Evolutionary conservation across 345 rosid genomes (phyloP), one percentile per base, ranked within the genome.

Genomic region (Brassica carinata): DNA sequence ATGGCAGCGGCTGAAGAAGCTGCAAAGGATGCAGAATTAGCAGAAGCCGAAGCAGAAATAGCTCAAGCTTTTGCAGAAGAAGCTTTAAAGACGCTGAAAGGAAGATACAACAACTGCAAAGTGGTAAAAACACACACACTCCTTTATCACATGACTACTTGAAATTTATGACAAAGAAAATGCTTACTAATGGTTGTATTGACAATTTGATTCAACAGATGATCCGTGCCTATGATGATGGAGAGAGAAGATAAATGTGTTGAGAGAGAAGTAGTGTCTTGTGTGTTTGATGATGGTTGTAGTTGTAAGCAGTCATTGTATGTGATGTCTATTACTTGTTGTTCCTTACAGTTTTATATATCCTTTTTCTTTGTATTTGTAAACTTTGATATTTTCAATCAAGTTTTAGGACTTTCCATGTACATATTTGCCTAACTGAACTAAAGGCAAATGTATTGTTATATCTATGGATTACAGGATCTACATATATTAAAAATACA

Each of bases 1-100:
- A 89, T 92, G 59, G 94, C 92, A 5, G 97, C 84, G 74, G 99
- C 99, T 66, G 98, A 94, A 77, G 95, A 88, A 87, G 99, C 99
- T 80, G 94, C 92, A 8, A 94, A 87, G 74, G 99, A 94, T 78
- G 98, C 99, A 4, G 97, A 96, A 79, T 87, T 83, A 70, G 97
- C 97, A 8, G 99, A 96, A 82, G 98, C 97, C 14, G 91, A 92
- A 77, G 99, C 97, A 17, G 97, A 91, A 81, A 95, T 87, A 48
- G 99, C 98, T 66, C 89, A 88, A 81, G 98, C 97, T 84, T 90
- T 89, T 78, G 95, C 94, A 17, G 97, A 92, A 67, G 98, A 94
- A 73, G 91, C 95, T 27, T 31, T 79, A 84, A 94, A 92, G 88
- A 88, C 97, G 6, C 73, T 89, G 68, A 89, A 87, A 85, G 94